Conservation (phyloP, 192 early-diverging fungal species). For the Mortierella alpina region DNA sequence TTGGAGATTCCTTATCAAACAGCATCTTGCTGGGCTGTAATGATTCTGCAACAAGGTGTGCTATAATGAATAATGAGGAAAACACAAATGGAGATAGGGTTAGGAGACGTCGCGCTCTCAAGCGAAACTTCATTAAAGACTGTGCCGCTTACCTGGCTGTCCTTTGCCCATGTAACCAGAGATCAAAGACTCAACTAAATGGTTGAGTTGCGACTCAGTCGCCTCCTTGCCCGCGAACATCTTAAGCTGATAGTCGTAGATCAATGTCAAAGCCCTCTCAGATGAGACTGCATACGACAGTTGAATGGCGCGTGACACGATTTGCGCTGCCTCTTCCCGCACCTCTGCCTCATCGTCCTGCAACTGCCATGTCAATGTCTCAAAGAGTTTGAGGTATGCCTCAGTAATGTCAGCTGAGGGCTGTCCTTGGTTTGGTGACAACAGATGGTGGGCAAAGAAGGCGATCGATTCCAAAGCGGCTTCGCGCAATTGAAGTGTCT, state of each 20-base stretch:
- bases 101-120: background rate
- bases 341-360: slow-evolving; percentile 87
- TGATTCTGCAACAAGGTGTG: slow-evolving; percentile 32
- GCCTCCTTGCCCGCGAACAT: slow-evolving; percentile 36
- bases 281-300: slow-evolving; percentile 67
- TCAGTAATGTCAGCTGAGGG: slow-evolving; percentile 53
- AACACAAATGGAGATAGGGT: background rate
- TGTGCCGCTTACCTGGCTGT: slow-evolving; percentile 35
- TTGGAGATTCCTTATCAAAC: slow-evolving; percentile 83
- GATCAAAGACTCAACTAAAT: slow-evolving; percentile 29
- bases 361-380: slow-evolving; percentile 66
- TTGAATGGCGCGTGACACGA: slow-evolving; percentile 67
- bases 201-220: slow-evolving; percentile 32
- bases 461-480: slow-evolving; percentile 59
- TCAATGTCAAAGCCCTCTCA: slow-evolving; percentile 64
- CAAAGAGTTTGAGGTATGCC: slow-evolving; percentile 41
- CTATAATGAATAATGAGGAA: slow-evolving; percentile 30
- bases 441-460: slow-evolving; percentile 45
- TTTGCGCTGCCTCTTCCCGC: slow-evolving; percentile 69
- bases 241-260: slow-evolving; percentile 48
- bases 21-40: slow-evolving; percentile 67
- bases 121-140: background rate
- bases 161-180: slow-evolving; percentile 33
- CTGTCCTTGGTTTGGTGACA: slow-evolving; percentile 54
- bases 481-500: slow-evolving; percentile 68